A percentile compares a stretch with the other conserved stretches of the same genome.
Conservation (phyloP, 179 eudicot genomes). For the Nepenthes alata region DNA sequence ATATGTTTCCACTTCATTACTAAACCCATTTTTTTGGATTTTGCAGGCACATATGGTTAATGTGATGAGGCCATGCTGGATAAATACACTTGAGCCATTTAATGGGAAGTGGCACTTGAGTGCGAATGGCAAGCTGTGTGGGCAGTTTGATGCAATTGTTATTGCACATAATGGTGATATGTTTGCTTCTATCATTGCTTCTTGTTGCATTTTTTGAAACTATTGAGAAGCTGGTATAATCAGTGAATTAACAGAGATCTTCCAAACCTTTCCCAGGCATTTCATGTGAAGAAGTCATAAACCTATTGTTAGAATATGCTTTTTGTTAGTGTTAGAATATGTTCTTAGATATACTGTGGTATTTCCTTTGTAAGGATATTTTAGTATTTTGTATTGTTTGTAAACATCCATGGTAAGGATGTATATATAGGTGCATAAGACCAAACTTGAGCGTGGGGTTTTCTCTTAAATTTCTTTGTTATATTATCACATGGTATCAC, state of each 20-base stretch:
- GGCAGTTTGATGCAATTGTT: constrained; percentile 75
- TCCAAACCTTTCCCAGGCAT: constrained; percentile 3
- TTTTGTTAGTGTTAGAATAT: too few species aligned
- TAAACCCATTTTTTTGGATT: not conserved
- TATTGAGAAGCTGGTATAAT: not conserved
- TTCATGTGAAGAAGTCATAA: not conserved
- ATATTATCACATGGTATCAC: too few species aligned
- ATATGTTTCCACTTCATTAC: not conserved
- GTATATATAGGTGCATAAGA: too few species aligned
- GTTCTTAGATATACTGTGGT: too few species aligned
- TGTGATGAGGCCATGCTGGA: constrained; percentile 85
- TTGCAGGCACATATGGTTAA: constrained; percentile 54
- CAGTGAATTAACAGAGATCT: not conserved
- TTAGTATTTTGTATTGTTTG: too few species aligned
- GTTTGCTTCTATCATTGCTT: constrained; percentile 8
- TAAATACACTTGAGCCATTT: constrained; percentile 73
- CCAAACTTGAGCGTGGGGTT: too few species aligned
- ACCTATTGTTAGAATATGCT: too few species aligned
- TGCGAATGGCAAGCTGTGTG: constrained; percentile 70
- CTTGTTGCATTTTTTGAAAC: not conserved
- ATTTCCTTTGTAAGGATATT: too few species aligned
- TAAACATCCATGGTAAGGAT: too few species aligned
- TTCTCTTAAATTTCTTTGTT: too few species aligned
- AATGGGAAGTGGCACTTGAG: constrained; percentile 94
- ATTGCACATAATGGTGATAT: constrained; percentile 84